Evolutionary conservation across 2,329 filamentous ascomycete genomes (phyloP), one percentile per base, ranked within the genome.

Genomic region (Alternaria incomplexa): DNA sequence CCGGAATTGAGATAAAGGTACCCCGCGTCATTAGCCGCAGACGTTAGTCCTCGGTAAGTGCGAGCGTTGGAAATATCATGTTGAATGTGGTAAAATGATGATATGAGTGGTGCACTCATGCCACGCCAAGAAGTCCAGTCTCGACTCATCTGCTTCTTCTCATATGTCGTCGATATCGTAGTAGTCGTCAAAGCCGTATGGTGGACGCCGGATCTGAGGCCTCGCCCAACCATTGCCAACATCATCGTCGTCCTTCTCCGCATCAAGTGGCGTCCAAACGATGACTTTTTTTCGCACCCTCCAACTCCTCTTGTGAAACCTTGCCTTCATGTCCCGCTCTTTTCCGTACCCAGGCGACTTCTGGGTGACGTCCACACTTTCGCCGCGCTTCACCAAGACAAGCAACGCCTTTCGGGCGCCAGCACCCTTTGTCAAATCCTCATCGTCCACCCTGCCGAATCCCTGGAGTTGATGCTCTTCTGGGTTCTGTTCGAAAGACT

Each of bases 171-270:
- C 62, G 25, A 66, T 64, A 12, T 66, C 64, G 58, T 64, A 62
- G n/a, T 66, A 66, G 40, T 61, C 50, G 52, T 66, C 64, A 30
- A 58, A 58, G 12, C 52, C 56, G 26, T 64, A 63, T 10, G 52
- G 52, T 20, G 64, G 62, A 20, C 54, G 62, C 7, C 64, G 62
- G 15, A 66, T 54, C 30, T 62, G 52, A 44, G 64, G 64, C 40
- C 62, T 63, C 10, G 64, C 64, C 64, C 64, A 66, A 44, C 64
- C 64, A 17, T 64, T 66, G 22, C 62, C 62, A 44, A 66, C 51
- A 26, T 66, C 64, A 45, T 66, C 64, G 17, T 66, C 64, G 25
- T 61, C 58, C 11, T 64, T 62, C 11, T 62, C 64, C 5, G 43
- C 52, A 15, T 66, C 64, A 10, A 64, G 25, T 10, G 64, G 59